Percentiles rank a stretch among this genome's conserved stretches.
These are phyloP conservation scores for Paraphaeosphaeria minitans DNA, from an alignment of 2,329 filamentous ascomycete species.

Conservation along the genomic window DNA sequence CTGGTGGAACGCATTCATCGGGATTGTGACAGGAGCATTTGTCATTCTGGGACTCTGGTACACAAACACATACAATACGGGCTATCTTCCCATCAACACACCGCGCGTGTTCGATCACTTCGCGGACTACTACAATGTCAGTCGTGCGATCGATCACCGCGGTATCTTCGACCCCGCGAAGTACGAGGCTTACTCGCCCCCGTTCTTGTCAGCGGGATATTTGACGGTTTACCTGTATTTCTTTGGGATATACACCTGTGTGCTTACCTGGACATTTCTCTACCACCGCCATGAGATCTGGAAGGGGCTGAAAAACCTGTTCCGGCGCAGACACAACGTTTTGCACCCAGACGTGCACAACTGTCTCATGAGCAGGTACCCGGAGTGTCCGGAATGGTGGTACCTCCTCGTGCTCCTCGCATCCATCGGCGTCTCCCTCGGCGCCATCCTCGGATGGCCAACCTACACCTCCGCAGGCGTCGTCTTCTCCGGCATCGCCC, in stretches of 20 bases:
- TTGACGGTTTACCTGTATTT: slow-evolving; percentile 61
- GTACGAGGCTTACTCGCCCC: slow-evolving; percentile 53
- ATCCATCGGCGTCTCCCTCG: slow-evolving; percentile 53
- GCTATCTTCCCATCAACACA: slow-evolving; percentile 12
- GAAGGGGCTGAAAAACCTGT: slow-evolving; percentile 56
- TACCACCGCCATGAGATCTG: slow-evolving; percentile 60
- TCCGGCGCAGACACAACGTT: slow-evolving; percentile 36
- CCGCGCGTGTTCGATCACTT: slow-evolving; percentile 12
- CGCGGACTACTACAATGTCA: slow-evolving; percentile 8
- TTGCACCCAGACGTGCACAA: slow-evolving; percentile 54
- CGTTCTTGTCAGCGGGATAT: slow-evolving; percentile 58
- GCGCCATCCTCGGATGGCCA: slow-evolving; percentile 55
- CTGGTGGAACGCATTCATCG: slow-evolving; percentile 1
- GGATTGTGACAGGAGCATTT: not conserved
- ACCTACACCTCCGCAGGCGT: slow-evolving; percentile 59
- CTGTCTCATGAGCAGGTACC: slow-evolving; percentile 55
- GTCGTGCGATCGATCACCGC: not conserved
- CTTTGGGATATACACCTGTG: slow-evolving; percentile 61
- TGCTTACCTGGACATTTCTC: slow-evolving; percentile 57
- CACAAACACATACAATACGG: slow-evolving; percentile 5
- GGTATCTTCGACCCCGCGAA: not conserved
- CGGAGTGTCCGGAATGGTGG: slow-evolving; percentile 54
- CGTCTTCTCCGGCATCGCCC: slow-evolving; percentile 57
- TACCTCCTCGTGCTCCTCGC: slow-evolving; percentile 52
- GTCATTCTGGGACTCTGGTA: slow-evolving; percentile 9